These are phyloP conservation scores for Calonectria fujianensis DNA, from an alignment of 2,329 filamentous ascomycete genomes.

Conservation along the genomic window DNA sequence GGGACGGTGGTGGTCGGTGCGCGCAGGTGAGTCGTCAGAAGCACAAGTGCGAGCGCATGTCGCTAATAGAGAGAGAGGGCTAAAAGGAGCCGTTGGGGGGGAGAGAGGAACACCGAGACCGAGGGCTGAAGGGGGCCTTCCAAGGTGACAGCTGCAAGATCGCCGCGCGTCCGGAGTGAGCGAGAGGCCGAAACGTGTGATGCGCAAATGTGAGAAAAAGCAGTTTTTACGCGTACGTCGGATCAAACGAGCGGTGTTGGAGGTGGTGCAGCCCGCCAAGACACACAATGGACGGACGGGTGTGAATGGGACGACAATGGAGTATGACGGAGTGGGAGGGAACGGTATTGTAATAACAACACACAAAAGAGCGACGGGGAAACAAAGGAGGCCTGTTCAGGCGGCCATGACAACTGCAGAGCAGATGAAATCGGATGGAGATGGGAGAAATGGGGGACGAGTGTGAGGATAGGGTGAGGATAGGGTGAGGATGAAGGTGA, in stretches of 20 bases:
- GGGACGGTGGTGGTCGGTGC: conserved; percentile 39
- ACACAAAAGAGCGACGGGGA: conserved; percentile 46
- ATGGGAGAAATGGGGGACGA: conserved; percentile 34
- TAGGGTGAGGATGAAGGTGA: conserved; percentile 1
- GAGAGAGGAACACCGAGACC: neutral
- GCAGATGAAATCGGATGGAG: conserved; percentile 46
- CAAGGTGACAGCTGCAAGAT: neutral
- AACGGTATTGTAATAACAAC: conserved; percentile 44
- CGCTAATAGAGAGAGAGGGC: conserved; percentile 31
- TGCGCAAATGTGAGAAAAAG: conserved; percentile 5
- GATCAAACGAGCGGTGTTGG: conserved; percentile 19
- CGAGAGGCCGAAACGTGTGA: conserved; percentile 17
- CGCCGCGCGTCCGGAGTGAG: conserved; percentile 6
- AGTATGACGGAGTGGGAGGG: conserved; percentile 16
- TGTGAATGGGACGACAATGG: conserved; percentile 4
- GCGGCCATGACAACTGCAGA: conserved; percentile 43
- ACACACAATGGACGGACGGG: conserved; percentile 3
- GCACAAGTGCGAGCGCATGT: conserved; percentile 35
- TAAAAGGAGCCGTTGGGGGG: conserved; percentile 24
- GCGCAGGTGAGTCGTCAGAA: conserved; percentile 37
- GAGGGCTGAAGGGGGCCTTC: neutral
- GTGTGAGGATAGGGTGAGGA: conserved; percentile 5
- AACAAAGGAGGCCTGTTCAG: conserved; percentile 38
- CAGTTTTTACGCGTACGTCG: conserved; percentile 1
- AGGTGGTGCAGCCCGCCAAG: conserved; percentile 15